Base-by-base conservation (phyloP, 2,329 filamentous ascomycete genomes). In the Ophiostoma sp. region DNA sequence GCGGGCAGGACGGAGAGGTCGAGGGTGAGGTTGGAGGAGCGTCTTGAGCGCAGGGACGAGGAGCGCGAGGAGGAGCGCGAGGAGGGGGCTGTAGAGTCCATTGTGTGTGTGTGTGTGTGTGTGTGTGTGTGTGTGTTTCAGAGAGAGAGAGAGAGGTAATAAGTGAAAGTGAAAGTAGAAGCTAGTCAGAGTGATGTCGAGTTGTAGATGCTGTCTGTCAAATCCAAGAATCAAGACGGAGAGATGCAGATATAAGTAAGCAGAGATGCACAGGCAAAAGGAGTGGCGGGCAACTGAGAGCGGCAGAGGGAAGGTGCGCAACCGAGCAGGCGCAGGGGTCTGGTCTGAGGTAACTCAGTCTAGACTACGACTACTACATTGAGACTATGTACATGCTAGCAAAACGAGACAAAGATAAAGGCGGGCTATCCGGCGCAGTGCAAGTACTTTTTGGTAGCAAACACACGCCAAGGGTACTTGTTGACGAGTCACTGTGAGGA, bases 1-100 rank as follows among this genome's bases (percentile, higher is more conserved):
- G 90, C 86, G 67, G 92, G 91, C 60, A 94, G 81, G 76, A 84
- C 86, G 73, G 90, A 90, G 65, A 94, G 86, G 77, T 94, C 91
- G 76, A 95, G 85, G 31, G 87, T 89, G 71, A 93, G 86, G 72
- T 82, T 80, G 72, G 80, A 81, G 74, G 78, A 79, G 69, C 70
- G 67, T 17, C 70, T 52, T 2, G 68, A 70, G 44, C 68, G 66
- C 7, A 70, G 62, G 13, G 82, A 84, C 66, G 81, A 79, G 13
- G 84, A 69, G 36, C 84, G 33, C 44, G 67, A 48, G 31, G 70
- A 67, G 3, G 64, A 62, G 65, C 23, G 36, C 23, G 70, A 66
- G 4, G 68, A 48, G 17, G 66, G 31, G 65, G 23, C 27, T 1
- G 66, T 13, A 35, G 44, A 36, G 27, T 31, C 66, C 66, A 54